Percentiles rank a stretch among this genome's conserved stretches.
Evolutionary conservation across 805 yeast species (phyloP).

Genomic region (Kodamaea kakaduensis): DNA sequence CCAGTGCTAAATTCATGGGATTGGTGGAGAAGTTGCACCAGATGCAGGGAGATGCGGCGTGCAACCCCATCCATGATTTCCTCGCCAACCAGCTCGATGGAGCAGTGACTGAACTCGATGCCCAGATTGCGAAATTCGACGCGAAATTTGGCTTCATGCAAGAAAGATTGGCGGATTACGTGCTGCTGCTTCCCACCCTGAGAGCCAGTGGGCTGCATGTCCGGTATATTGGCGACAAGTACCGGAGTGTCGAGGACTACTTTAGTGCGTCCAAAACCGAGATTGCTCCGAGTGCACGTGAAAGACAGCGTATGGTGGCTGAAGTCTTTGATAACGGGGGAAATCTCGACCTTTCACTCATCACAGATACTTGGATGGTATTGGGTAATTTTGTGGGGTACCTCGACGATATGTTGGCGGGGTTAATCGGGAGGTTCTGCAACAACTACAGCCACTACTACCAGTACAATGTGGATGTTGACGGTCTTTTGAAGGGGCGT

Average conservation of each 20-base stretch:
- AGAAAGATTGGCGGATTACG: constrained; percentile 32
- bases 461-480: constrained; percentile 24
- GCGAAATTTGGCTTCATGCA: constrained; percentile 36
- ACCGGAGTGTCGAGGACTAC: constrained; percentile 32
- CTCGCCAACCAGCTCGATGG: constrained; percentile 29
- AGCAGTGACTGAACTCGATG: constrained; percentile 30
- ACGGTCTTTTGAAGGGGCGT: constrained; percentile 24
- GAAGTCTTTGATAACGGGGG: constrained; percentile 37
- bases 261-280: constrained; percentile 27
- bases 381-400: constrained; percentile 33
- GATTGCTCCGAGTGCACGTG: constrained; percentile 21
- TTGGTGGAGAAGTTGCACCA: constrained; percentile 39
- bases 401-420: constrained; percentile 28
- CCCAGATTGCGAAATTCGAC: constrained; percentile 35
- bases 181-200: constrained; percentile 27
- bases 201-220: constrained; percentile 35
- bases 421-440: constrained; percentile 31
- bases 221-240: constrained; percentile 36
- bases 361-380: constrained; percentile 43
- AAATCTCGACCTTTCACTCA: constrained; percentile 37
- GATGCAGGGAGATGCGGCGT: constrained; percentile 18
- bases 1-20: constrained; percentile 31
- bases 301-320: constrained; percentile 23
- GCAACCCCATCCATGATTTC: constrained; percentile 35
- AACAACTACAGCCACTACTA: constrained; percentile 36